Evolutionary conservation across 768 basidiomycete genomes (phyloP), one percentile per base, ranked within the genome.

Genomic region (Rhizopogon rudus): DNA sequence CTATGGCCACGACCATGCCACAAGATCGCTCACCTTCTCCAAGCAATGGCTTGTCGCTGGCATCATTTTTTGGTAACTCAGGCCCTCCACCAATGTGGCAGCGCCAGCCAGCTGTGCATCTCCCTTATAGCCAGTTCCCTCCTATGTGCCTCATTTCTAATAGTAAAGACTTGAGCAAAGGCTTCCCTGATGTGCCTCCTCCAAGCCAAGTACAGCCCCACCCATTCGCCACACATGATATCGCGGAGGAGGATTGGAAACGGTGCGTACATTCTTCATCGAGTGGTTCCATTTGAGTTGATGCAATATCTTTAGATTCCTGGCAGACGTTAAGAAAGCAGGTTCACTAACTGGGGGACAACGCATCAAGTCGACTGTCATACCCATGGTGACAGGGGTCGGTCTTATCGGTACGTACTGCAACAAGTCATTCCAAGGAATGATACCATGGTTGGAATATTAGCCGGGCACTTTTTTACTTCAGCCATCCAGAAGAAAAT

Each of bases 221-320:
- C 60, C 81, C 81, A 25, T 84, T 84, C 60, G 60, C 63, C 22
- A 67, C 74, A 45, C 77, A 80, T 63, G 81, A 83, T 59, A 65
- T 84, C 3, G 59, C 52, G 0, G 75, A 82, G 64, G 68, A 64
- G 16, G 82, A 83, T 62, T 83, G 82, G 82, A 61, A 66, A 40
- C 68, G 71, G 74, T 78, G 12, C 20, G 61, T 55, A 16, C 5
- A 22, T 6, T 3, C 6, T 13, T 28, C 17, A 7, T n/a, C 25
- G 28, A 25, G 35, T 6, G 17, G 14, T 29, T 31, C 28, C 40
- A 28, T 35, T 39, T 31, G 40, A 8, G 20, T 51, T 25, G 43
- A 49, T 29, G 50, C 41, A 43, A 3, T 17, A 5, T 42, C 48
- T 22, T 35, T 44, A 78, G 77, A 9, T 81, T 80, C 53, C 53